Conservation (phyloP, 2,329 filamentous ascomycete genomes). For the Trichoderma citrinoviride region DNA sequence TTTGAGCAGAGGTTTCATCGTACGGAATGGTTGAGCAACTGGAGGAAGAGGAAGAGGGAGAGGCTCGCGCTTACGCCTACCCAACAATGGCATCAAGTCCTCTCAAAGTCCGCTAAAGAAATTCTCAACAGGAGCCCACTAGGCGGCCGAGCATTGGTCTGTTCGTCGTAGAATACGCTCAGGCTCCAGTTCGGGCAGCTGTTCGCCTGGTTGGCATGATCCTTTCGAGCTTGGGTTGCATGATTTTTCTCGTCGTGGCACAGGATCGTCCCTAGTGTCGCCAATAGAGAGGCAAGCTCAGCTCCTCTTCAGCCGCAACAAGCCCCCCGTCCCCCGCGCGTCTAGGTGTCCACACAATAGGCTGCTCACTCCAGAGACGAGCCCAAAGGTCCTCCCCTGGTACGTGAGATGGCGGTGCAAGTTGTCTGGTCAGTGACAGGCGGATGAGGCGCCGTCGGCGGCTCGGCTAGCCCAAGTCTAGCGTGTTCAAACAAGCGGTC, state of each 20-base stretch:
- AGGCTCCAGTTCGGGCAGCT: neutral
- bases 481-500: slow-evolving; percentile 17
- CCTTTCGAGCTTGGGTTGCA: slow-evolving; percentile 3
- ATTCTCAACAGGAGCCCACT: no score
- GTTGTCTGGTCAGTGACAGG: neutral
- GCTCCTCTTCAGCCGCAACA: slow-evolving; percentile 21
- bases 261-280: neutral
- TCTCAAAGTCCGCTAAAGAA: neutral
- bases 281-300: slow-evolving; percentile 18
- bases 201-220: neutral
- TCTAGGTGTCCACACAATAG: slow-evolving; percentile 11
- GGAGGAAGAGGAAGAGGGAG: neutral
- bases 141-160: neutral
- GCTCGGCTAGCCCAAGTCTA: slow-evolving; percentile 18
- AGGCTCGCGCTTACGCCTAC: neutral
- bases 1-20: neutral
- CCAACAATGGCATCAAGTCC: neutral
- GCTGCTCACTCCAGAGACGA: slow-evolving; percentile 2
- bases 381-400: neutral
- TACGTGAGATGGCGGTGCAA: slow-evolving; percentile 17
- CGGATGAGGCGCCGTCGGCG: slow-evolving; percentile 16
- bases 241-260: slow-evolving; percentile 12
- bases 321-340: slow-evolving; percentile 13
- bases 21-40: no score
- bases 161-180: neutral